Conservation (phyloP, 371 early-diverging fungal genomes). For the Mortierella sp. region DNA sequence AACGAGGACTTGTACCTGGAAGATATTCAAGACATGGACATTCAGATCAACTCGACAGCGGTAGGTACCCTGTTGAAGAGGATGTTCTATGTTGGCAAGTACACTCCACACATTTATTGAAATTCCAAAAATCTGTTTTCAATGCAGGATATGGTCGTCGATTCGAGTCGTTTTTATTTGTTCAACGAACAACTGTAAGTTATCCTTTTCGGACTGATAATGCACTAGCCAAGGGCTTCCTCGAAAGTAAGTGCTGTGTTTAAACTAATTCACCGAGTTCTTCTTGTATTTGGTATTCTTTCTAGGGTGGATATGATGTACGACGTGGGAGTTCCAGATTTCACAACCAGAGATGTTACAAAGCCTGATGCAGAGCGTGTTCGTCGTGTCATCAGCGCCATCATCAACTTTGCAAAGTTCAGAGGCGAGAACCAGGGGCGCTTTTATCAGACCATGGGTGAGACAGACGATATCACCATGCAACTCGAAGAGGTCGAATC, state of each 20-base stretch:
- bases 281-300: neutral
- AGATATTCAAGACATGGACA: constrained; percentile 35
- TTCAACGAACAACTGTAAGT: neutral
- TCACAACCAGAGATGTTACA: constrained; percentile 77
- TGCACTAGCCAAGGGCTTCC: too few species aligned
- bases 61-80: too few species aligned
- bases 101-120: too few species aligned
- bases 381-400: constrained; percentile 74
- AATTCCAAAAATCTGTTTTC: too few species aligned
- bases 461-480: constrained; percentile 25
- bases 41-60: constrained; percentile 3
- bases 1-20: constrained; percentile 28
- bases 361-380: constrained; percentile 76
- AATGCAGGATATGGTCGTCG: neutral
- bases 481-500: constrained; percentile 12
- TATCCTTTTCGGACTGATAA: too few species aligned
- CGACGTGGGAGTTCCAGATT: constrained; percentile 77
- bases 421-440: constrained; percentile 72
- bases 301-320: constrained; percentile 66
- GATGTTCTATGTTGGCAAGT: too few species aligned
- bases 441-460: constrained; percentile 13
- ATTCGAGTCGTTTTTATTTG: neutral
- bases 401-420: constrained; percentile 91
- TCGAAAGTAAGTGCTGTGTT: too few species aligned
- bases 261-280: neutral